Conservation (phyloP, 495 filamentous ascomycete genomes). For the Wilcoxina mikolae region DNA sequence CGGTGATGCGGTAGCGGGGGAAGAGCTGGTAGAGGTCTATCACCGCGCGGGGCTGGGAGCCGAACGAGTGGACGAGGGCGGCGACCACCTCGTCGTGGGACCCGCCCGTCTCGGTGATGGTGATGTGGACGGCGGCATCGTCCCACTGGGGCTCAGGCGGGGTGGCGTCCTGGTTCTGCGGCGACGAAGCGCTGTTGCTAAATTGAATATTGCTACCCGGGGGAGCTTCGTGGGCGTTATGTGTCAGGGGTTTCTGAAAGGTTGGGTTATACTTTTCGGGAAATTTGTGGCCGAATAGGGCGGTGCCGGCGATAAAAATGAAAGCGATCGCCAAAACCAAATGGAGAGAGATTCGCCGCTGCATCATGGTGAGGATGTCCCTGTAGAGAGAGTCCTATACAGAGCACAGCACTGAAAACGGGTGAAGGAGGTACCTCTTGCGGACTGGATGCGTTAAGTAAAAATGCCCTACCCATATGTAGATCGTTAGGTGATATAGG, state of each 20-base stretch:
- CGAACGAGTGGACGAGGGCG: slow-evolving; percentile 23
- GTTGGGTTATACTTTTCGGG: neutral
- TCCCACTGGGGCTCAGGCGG: neutral
- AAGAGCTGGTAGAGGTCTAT: slow-evolving; percentile 17
- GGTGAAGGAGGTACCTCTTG: too few relatives aligned
- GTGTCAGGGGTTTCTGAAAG: neutral
- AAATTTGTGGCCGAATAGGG: neutral
- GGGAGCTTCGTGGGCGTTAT: neutral
- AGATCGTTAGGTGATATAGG: too few relatives aligned
- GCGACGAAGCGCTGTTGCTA: neutral
- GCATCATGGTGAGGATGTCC: neutral
- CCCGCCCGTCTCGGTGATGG: slow-evolving; percentile 19
- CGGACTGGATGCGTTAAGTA: too few relatives aligned
- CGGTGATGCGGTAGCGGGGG: slow-evolving; percentile 20
- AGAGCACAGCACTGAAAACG: too few relatives aligned
- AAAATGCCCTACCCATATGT: too few relatives aligned
- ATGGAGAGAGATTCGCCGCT: slow-evolving; percentile 1
- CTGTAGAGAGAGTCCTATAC: too few relatives aligned
- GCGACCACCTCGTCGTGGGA: slow-evolving; percentile 27
- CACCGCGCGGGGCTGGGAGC: slow-evolving; percentile 12
- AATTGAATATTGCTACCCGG: neutral
- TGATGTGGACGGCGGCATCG: neutral
- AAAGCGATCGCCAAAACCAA: neutral
- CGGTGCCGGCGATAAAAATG: neutral
- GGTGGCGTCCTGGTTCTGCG: neutral